These are phyloP conservation scores for Sarocladiaceae sp. DNA, from an alignment of 2,329 filamentous ascomycete species.

Conservation along the genomic window DNA sequence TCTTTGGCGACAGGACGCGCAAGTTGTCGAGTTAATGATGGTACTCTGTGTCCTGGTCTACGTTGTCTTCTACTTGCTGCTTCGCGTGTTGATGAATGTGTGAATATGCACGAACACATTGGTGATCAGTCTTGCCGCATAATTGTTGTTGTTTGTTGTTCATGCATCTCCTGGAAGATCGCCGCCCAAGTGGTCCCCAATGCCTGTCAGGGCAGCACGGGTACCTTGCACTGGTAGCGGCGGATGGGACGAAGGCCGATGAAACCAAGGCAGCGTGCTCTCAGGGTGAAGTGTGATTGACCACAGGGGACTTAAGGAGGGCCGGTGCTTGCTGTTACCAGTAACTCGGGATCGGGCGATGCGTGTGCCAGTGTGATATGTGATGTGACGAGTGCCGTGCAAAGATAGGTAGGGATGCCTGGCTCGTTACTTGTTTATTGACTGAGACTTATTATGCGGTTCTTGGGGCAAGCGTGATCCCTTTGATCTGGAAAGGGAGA, in stretches of 20 bases:
- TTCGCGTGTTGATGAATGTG: no score
- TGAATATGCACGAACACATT: not conserved
- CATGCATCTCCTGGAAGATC: no score
- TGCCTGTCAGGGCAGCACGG: not conserved
- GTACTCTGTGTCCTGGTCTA: no score
- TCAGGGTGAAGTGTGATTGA: not conserved
- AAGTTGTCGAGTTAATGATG: no score
- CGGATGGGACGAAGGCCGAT: not conserved
- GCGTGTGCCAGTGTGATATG: no score
- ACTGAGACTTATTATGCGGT: no score
- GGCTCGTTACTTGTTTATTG: no score
- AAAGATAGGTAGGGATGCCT: not conserved
- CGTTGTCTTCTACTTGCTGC: no score
- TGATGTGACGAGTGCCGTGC: not conserved
- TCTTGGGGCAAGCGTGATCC: no score
- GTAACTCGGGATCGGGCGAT: not conserved
- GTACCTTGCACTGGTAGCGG: not conserved
- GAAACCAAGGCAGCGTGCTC: not conserved
- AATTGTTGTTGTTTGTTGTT: not conserved
- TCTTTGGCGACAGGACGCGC: no score
- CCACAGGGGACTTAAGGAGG: not conserved
- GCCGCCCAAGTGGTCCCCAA: not conserved
- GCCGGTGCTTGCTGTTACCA: not conserved
- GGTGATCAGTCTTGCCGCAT: not conserved
- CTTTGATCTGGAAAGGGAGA: no score